These are phyloP conservation scores for Lachancea fermentati DNA, from an alignment of 805 yeast species.

Conservation along the genomic window DNA sequence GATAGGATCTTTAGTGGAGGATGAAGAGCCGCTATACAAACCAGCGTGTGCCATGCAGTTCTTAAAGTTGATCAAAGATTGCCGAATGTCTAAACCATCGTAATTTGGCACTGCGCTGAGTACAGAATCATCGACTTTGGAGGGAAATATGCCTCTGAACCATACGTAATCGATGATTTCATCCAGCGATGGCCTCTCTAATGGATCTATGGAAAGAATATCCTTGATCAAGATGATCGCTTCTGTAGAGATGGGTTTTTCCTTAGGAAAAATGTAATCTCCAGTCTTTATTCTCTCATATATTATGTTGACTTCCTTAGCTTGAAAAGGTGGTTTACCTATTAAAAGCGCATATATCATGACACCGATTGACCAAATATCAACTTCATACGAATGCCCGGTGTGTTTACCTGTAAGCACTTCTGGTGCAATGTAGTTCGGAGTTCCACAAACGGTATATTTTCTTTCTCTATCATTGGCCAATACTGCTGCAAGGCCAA, in stretches of 20 bases:
- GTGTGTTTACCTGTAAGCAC: conserved; percentile 79
- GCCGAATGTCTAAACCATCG: conserved; percentile 49
- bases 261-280: conserved; percentile 74
- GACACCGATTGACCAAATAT: conserved; percentile 96
- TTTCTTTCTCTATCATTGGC: conserved; percentile 67
- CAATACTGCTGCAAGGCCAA: conserved; percentile 95
- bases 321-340: conserved; percentile 98
- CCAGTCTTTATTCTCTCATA: conserved; percentile 85
- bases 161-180: conserved; percentile 78
- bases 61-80: conserved; percentile 62
- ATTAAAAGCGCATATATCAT: conserved; percentile 89
- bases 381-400: conserved; percentile 94
- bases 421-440: conserved; percentile 98
- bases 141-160: conserved; percentile 85
- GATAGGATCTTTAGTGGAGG: conserved; percentile 52
- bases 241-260: conserved; percentile 56
- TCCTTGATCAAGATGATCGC: conserved; percentile 70
- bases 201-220: conserved; percentile 72
- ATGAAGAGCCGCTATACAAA: conserved; percentile 33
- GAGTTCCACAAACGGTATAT: conserved; percentile 96
- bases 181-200: conserved; percentile 72
- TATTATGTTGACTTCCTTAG: conserved; percentile 86
- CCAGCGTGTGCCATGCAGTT: conserved; percentile 62
- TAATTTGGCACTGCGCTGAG: conserved; percentile 57
- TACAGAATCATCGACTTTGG: conserved; percentile 45